A percentile compares a stretch with the other conserved stretches of the same genome.
phyloP scores from a whole-genome alignment of 1,284 basidiomycete genomes.

The Malassezia yamatoensis region DNA sequence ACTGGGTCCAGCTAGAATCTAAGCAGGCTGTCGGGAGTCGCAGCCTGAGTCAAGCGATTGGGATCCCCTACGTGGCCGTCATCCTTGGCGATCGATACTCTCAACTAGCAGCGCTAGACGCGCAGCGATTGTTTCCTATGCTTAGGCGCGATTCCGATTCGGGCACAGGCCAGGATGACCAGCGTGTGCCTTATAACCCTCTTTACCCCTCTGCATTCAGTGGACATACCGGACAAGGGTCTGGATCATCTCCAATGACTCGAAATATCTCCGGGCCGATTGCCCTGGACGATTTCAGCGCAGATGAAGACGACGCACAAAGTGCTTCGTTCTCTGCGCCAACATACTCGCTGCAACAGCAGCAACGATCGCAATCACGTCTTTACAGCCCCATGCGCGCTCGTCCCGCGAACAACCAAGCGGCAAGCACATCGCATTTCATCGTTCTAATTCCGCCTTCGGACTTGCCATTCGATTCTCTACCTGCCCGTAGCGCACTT shows the following conservation, averaged over 20 bases:
- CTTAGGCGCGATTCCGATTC: not conserved
- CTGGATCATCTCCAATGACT: not conserved
- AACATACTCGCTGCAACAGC: not conserved
- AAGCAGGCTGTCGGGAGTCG: too few relatives aligned
- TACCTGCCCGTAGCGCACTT: slow-evolving; percentile 8
- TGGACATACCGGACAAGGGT: not conserved
- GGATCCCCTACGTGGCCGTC: too few relatives aligned
- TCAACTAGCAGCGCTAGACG: not conserved
- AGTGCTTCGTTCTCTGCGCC: not conserved
- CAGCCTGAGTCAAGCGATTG: too few relatives aligned
- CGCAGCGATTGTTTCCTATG: not conserved
- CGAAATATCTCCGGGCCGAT: not conserved
- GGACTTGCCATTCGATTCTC: slow-evolving; percentile 14
- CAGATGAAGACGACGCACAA: not conserved
- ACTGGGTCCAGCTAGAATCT: too few relatives aligned
- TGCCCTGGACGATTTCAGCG: not conserved
- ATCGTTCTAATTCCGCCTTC: slow-evolving; percentile 15
- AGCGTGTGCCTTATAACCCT: not conserved
- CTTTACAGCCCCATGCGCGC: slow-evolving; percentile 3
- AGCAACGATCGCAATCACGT: slow-evolving; percentile 6
- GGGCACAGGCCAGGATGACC: not conserved
- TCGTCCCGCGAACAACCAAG: not conserved
- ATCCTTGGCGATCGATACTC: too few relatives aligned
- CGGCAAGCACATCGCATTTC: slow-evolving; percentile 12
- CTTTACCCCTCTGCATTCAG: not conserved